phyloP scores from a whole-genome alignment of 2,329 filamentous ascomycete species.

The Ophiostoma angusticollis region DNA sequence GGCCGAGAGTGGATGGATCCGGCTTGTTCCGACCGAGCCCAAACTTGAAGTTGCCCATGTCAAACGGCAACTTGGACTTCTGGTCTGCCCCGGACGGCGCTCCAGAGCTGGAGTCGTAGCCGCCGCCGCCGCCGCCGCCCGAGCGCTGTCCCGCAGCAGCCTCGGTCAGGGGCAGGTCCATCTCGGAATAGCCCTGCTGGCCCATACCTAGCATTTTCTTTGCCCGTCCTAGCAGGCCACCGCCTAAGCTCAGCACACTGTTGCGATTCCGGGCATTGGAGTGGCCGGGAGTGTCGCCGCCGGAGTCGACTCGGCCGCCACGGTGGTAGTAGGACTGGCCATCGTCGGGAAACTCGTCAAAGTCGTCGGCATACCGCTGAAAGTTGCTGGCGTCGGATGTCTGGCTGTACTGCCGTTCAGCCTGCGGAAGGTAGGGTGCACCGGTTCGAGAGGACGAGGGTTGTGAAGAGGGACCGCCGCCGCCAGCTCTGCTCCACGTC shows the following conservation, averaged over 20 bases:
- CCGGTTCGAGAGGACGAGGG: constrained; percentile 16
- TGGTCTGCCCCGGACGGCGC: constrained; percentile 26
- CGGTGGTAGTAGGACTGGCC: constrained; percentile 74
- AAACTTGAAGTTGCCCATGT: constrained; percentile 75
- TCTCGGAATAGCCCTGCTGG: constrained; percentile 73
- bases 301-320: constrained; percentile 44
- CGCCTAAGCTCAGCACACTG: constrained; percentile 76
- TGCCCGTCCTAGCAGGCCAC: constrained; percentile 72
- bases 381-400: constrained; percentile 78
- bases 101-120: constrained; percentile 17
- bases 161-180: constrained; percentile 93
- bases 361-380: constrained; percentile 77
- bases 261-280: constrained; percentile 64
- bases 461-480: constrained; percentile 17
- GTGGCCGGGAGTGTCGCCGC: constrained; percentile 28
- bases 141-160: constrained; percentile 30
- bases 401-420: constrained; percentile 49
- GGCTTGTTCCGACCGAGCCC: constrained; percentile 73
- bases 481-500: constrained; percentile 6
- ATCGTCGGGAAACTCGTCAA: constrained; percentile 71
- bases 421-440: constrained; percentile 30
- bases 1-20: constrained; percentile 83
- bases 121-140: constrained; percentile 19
- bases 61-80: constrained; percentile 44
- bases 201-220: constrained; percentile 88